These are phyloP conservation scores for Amphichorda felina DNA, from an alignment of 2,329 filamentous ascomycete genomes.

Conservation along the genomic window DNA sequence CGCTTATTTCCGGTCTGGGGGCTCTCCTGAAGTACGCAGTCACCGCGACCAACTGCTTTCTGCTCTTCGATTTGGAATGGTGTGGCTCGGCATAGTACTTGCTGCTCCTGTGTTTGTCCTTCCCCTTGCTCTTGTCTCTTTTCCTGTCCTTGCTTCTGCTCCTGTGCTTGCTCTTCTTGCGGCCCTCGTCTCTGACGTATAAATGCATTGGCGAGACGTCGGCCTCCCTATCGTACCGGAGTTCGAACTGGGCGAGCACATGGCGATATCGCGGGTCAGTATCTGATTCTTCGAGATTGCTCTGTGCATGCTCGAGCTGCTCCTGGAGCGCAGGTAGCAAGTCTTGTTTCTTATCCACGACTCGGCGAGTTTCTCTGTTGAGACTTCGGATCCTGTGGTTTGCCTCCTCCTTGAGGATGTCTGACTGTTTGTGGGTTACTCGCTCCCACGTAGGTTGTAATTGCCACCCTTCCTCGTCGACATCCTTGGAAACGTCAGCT, in stretches of 20 bases:
- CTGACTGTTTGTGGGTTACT: constrained; percentile 19
- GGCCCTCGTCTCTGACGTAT: not conserved
- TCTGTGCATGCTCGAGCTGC: constrained; percentile 27
- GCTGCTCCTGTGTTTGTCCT: constrained; percentile 3
- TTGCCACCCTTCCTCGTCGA: constrained; percentile 22
- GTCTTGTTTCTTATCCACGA: constrained; percentile 24
- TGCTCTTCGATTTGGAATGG: constrained; percentile 15
- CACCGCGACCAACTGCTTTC: constrained; percentile 25
- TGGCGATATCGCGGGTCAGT: constrained; percentile 25
- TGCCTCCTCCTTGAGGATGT: constrained; percentile 24
- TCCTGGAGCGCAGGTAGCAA: constrained; percentile 23
- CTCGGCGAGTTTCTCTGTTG: constrained; percentile 15
- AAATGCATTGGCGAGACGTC: too few species aligned
- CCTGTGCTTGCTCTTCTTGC: not conserved
- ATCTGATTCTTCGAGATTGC: constrained; percentile 20
- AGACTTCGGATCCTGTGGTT: constrained; percentile 23
- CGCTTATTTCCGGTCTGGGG: constrained; percentile 19
- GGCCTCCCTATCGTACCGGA: constrained; percentile 17
- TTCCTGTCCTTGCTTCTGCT: constrained; percentile 4
- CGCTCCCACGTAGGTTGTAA: constrained; percentile 26
- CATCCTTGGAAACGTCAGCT: constrained; percentile 14
- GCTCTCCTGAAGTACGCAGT: constrained; percentile 32
- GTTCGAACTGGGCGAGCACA: constrained; percentile 31
- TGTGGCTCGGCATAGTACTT: constrained; percentile 4
- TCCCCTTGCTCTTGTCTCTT: constrained; percentile 2